Evolutionary conservation across 2,329 filamentous ascomycete genomes (phyloP), one percentile per base, ranked within the genome.

Genomic region (Arthrobotrys pseudoclavata): DNA sequence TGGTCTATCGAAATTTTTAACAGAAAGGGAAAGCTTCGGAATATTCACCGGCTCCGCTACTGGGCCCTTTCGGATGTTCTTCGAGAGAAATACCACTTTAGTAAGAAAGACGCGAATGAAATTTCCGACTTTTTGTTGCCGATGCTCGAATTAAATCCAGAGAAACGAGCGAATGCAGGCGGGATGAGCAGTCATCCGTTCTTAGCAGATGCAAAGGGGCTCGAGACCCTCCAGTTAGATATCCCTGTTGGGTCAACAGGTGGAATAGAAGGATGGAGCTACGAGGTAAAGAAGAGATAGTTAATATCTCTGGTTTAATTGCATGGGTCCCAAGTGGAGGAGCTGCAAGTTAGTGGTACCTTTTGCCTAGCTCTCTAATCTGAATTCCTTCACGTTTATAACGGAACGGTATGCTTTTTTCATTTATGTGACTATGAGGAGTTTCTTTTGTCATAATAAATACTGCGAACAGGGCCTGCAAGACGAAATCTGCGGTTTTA

Each of bases 1-100:
- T 98, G 96, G 96, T 94, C 91, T 15, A 94, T 97, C 84, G 96
- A 98, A 84, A 99, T 99, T 79, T 99, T 99, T 87, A 98, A 97
- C 84, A 90, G 96, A 80, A 97, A 97, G 84, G 96, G 96, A 81
- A 96, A 99, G 84, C 88, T 99, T 42, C 92, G 96, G 74, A 98
- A 99, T 85, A 99, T 99, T 82, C 96, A 98, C 84, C 90, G 96
- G 50, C 88, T 99, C 79, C 92, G 96, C 64, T 95, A 98, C 85
- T 99, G 96, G 96, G 94, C 94, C 0, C 86, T 99, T 5, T 90
- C 94, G 0, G 95, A 98, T 82, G 96, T 99, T 0, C 87, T 99
- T 34, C 89, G 91, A 77, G 96, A 99, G 84, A 99, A 99, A 83
- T 99, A 99, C 83, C 96, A 98, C 84, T 98, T 97, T 84, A 90